phyloP scores from a whole-genome alignment of 345 rosid genomes.

The Streptanthus diversifolius region DNA sequence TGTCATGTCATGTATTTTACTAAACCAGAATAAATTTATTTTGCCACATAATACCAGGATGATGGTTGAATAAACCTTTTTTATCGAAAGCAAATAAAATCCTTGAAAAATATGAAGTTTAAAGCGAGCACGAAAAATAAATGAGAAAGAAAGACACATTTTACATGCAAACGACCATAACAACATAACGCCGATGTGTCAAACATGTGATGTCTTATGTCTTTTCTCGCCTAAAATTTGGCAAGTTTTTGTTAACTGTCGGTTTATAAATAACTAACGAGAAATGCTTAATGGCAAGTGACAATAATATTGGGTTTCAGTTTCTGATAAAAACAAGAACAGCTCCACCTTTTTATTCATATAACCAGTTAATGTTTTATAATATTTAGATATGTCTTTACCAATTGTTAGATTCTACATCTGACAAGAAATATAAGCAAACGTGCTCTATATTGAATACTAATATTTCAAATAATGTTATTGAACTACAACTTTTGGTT shows the following conservation, averaged over 20 bases:
- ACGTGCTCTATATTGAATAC: conserved; percentile 22
- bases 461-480: background rate
- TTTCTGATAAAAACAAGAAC: conserved; percentile 23
- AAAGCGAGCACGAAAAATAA: background rate
- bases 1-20: conserved; percentile 13
- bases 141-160: conserved; percentile 12
- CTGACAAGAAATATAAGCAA: conserved; percentile 29
- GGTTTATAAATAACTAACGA: conserved; percentile 1
- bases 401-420: conserved; percentile 31
- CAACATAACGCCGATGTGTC: conserved; percentile 23
- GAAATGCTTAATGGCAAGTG: conserved; percentile 29
- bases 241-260: conserved; percentile 28
- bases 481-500: background rate
- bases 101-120: background rate
- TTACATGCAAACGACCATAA: conserved; percentile 31
- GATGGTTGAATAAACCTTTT: background rate
- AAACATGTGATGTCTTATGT: conserved; percentile 34
- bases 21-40: background rate
- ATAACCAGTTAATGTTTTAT: background rate
- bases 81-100: background rate
- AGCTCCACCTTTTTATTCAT: conserved; percentile 4
- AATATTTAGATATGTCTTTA: conserved; percentile 13
- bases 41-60: background rate
- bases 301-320: conserved; percentile 12
- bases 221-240: conserved; percentile 27